Evolutionary conservation across 768 basidiomycete species (phyloP).

Genomic region (Leccinum arenicola): DNA sequence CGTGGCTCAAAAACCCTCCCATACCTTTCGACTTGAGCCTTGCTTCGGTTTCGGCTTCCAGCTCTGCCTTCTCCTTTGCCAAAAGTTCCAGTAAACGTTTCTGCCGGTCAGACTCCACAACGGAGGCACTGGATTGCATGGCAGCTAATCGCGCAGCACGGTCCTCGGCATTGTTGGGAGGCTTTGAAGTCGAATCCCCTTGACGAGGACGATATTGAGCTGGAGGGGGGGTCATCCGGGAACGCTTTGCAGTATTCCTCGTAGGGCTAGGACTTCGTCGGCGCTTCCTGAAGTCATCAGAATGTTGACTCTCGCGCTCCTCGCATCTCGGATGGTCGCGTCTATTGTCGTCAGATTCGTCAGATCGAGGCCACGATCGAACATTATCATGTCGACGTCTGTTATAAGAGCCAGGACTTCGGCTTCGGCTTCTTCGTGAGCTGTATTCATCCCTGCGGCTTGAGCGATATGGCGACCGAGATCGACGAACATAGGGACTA

Average conservation of each 20-base stretch:
- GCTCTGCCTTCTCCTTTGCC: conserved; percentile 75
- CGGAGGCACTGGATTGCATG: conserved; percentile 76
- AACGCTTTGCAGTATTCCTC: conserved; percentile 42
- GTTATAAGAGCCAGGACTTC: conserved; percentile 27
- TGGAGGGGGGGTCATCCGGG: conserved; percentile 44
- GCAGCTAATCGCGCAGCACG: conserved; percentile 87
- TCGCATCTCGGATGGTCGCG: conserved; percentile 29
- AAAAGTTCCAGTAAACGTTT: conserved; percentile 65
- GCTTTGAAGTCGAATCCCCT: conserved; percentile 10
- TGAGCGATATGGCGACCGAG: conserved; percentile 43
- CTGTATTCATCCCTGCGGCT: conserved; percentile 20
- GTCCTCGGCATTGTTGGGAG: conserved; percentile 39
- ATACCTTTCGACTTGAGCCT: conserved; percentile 73
- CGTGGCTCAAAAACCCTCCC: conserved; percentile 77
- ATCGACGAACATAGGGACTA: conserved; percentile 45
- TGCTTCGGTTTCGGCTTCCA: conserved; percentile 66
- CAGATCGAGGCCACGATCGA: conserved; percentile 47
- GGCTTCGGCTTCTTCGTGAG: conserved; percentile 28
- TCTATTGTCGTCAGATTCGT: conserved; percentile 48
- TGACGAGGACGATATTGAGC: conserved; percentile 19
- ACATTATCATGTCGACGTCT: conserved; percentile 23
- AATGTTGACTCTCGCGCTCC: conserved; percentile 20
- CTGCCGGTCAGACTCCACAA: conserved; percentile 65
- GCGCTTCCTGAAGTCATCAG: conserved; percentile 38
- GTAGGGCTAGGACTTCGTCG: conserved; percentile 36